Evolutionary conservation across 139 green algal species (phyloP).

Genomic region (Auxenochlorella protothecoides): DNA sequence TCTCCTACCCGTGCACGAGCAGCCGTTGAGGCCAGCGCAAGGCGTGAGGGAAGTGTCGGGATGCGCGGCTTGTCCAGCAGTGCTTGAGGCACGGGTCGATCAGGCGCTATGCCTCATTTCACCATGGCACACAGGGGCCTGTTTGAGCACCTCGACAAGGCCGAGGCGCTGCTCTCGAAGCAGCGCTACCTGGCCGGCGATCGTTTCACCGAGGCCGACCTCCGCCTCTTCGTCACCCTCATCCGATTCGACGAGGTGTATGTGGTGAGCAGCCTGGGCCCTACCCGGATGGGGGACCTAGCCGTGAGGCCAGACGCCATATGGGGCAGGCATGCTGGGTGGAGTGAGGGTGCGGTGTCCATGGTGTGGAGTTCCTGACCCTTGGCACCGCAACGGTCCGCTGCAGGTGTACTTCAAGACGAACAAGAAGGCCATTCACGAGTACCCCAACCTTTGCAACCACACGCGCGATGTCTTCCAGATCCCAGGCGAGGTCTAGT

Average conservation of each 20-base stretch:
- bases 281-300: background rate
- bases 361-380: background rate
- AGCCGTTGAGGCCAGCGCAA: background rate
- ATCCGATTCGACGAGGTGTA: conserved; percentile 64
- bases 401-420: conserved; percentile 87
- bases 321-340: background rate
- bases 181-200: conserved; percentile 75
- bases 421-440: conserved; percentile 50
- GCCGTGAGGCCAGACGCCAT: background rate
- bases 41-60: too few species aligned
- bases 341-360: background rate
- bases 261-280: background rate
- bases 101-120: too few species aligned
- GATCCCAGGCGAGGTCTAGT: conserved; percentile 34
- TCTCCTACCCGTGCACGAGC: background rate
- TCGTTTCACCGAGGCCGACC: conserved; percentile 86
- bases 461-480: conserved; percentile 73
- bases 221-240: conserved; percentile 84
- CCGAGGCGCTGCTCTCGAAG: conserved; percentile 67
- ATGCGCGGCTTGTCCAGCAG: too few species aligned
- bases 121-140: conserved; percentile 38
- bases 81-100: too few species aligned
- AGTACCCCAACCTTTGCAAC: conserved; percentile 58
- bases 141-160: conserved; percentile 66
- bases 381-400: background rate